Evolutionary conservation across 2,329 filamentous ascomycete genomes (phyloP), one percentile per base, ranked within the genome.

Genomic region (Rasamsonia emersonii): DNA sequence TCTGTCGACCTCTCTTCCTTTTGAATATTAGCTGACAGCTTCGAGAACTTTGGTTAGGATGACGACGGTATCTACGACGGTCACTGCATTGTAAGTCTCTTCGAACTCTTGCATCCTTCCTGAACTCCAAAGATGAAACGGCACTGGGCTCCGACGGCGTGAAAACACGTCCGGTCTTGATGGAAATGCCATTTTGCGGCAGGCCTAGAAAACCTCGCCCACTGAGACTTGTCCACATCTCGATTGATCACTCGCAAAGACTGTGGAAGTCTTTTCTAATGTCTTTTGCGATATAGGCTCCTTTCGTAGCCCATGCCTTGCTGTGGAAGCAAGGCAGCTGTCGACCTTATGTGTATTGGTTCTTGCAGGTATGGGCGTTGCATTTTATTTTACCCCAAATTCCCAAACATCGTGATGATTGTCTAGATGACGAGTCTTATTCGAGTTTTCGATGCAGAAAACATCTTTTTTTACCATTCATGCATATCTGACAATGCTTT

Each of bases 151-250:
- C 86, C 81, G 86, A 93, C 62, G 67, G 65, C 63, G 69, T 62
- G 50, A 61, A 60, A 59, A 55, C 59, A 62, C 54, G 58, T 62
- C 55, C 60, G 59, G 62, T 68, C 77, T 77, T 86, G 86, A 86
- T 70, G 83, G 86, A 77, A 75, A 82, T 76, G 85, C 86, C 84
- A 55, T 65, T 74, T 83, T 84, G 85, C 65, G 86, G 84, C 86
- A 93, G 86, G 86, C 86, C 85, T 94, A 93, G 86, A 93, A 94
- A 94, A 93, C 88, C 86, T 93, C 78, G 86, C 84, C 86, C 83
- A 89, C 86, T 93, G 86, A 93, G 67, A 54, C 41, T 35, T 30
- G 18, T 26, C 33, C 40, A n/a, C n/a, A n/a, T n/a, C n/a, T n/a
- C n/a, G n/a, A n/a, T n/a, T n/a, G n/a, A n/a, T n/a, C n/a, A n/a